Conservation (phyloP, 768 basidiomycete species). For the Pisolithus tinctorius region DNA sequence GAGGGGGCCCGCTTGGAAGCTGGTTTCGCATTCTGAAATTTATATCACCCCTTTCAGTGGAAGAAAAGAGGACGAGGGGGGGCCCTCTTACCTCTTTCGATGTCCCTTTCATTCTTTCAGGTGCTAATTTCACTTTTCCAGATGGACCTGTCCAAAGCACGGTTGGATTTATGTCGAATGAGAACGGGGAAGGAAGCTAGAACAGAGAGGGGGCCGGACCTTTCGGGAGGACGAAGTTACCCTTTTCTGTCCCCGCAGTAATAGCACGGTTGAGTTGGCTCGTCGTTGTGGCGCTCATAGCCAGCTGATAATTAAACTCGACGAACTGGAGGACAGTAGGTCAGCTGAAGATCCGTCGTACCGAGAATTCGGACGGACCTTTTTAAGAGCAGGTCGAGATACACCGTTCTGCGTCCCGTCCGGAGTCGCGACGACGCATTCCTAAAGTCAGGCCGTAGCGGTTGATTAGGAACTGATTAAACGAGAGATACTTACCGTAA, state of each 20-base stretch:
- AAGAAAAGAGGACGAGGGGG: neutral
- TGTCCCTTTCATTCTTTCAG: slow-evolving; percentile 5
- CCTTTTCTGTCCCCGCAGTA: slow-evolving; percentile 42
- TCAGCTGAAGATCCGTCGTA: neutral
- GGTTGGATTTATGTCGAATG: neutral
- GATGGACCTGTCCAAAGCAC: slow-evolving; percentile 13
- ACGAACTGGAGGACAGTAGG: slow-evolving; percentile 34
- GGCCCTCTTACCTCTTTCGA: slow-evolving; percentile 11
- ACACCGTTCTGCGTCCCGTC: slow-evolving; percentile 68
- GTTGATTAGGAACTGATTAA: slow-evolving; percentile 16
- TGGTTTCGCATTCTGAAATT: slow-evolving; percentile 11
- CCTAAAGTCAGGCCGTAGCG: slow-evolving; percentile 35
- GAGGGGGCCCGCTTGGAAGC: neutral
- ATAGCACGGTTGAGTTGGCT: slow-evolving; percentile 51
- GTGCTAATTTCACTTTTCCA: slow-evolving; percentile 21
- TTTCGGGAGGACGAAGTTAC: slow-evolving; percentile 52
- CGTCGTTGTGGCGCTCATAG: slow-evolving; percentile 37
- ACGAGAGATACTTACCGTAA: slow-evolving; percentile 26
- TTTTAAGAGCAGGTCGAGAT: slow-evolving; percentile 75
- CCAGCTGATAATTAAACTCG: slow-evolving; percentile 47
- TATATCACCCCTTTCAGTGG: neutral
- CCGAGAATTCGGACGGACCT: slow-evolving; percentile 44
- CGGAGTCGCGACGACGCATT: slow-evolving; percentile 61
- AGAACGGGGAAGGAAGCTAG: neutral
- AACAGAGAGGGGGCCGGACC: slow-evolving; percentile 17